These are phyloP conservation scores for Malassezia slooffiae DNA, from an alignment of 1,284 basidiomycete genomes.

Conservation along the genomic window DNA sequence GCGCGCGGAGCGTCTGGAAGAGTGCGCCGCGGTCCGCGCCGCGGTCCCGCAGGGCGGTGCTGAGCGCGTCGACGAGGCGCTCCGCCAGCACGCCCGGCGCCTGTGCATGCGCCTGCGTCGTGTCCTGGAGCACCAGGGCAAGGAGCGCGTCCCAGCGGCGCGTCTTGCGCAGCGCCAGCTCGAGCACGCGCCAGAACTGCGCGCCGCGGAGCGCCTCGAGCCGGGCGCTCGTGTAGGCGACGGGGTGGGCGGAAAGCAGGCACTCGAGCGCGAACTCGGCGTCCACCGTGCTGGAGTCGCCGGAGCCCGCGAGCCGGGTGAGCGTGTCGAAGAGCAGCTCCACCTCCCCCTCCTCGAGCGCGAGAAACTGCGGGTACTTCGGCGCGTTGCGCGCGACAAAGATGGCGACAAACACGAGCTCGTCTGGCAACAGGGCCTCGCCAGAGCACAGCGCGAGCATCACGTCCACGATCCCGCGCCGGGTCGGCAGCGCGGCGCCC, in stretches of 20 bases:
- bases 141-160: slow-evolving; percentile 65
- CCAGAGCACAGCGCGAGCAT: slow-evolving; percentile 60
- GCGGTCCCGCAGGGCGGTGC: slow-evolving; percentile 47
- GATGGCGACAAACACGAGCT: slow-evolving; percentile 71
- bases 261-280: slow-evolving; percentile 89
- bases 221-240: slow-evolving; percentile 62
- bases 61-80: slow-evolving; percentile 57
- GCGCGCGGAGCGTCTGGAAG: slow-evolving; percentile 16
- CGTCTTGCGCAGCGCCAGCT: slow-evolving; percentile 65
- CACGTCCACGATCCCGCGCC: slow-evolving; percentile 73
- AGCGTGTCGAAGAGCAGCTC: slow-evolving; percentile 69
- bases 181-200: slow-evolving; percentile 79
- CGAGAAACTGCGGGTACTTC: slow-evolving; percentile 85
- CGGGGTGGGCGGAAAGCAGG: slow-evolving; percentile 81
- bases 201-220: slow-evolving; percentile 65
- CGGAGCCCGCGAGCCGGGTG: slow-evolving; percentile 60
- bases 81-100: slow-evolving; percentile 53
- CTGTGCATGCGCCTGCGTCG: slow-evolving; percentile 50
- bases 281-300: slow-evolving; percentile 61
- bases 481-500: slow-evolving; percentile 50
- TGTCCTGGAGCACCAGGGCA: slow-evolving; percentile 66
- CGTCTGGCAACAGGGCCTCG: not conserved
- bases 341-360: slow-evolving; percentile 58
- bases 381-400: slow-evolving; percentile 93
- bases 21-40: slow-evolving; percentile 39